phyloP scores from a whole-genome alignment of 108 stramenopile species.

The Discostella pseudostelligera region DNA sequence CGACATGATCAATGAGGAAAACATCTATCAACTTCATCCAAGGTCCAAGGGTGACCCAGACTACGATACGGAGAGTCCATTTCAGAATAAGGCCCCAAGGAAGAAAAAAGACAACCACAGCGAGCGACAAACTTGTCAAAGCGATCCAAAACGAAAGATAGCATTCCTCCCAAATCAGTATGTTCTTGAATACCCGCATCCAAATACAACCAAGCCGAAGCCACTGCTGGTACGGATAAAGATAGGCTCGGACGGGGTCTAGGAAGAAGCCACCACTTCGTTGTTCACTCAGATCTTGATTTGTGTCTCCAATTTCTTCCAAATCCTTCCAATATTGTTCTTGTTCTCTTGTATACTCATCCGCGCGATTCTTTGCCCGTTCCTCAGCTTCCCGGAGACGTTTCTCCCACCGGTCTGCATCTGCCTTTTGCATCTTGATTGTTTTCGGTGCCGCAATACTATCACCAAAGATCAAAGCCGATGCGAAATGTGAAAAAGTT shows the following conservation, averaged over 20 bases:
- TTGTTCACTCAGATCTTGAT: constrained; percentile 59
- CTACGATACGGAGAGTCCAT: constrained; percentile 65
- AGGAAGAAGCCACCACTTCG: constrained; percentile 41
- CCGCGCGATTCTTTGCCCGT: constrained; percentile 40
- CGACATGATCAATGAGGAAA: constrained; percentile 49
- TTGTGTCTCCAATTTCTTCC: constrained; percentile 54
- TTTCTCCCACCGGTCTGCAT: constrained; percentile 25
- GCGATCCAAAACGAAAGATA: constrained; percentile 73
- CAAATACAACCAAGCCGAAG: constrained; percentile 48
- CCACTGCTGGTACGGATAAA: constrained; percentile 63
- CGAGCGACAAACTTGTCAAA: constrained; percentile 46
- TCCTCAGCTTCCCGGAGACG: constrained; percentile 52
- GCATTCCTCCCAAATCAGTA: constrained; percentile 76
- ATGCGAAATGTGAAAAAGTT: constrained; percentile 43
- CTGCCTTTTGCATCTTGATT: constrained; percentile 53
- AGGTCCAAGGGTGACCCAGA: constrained; percentile 71
- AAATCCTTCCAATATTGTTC: constrained; percentile 57
- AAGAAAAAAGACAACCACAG: constrained; percentile 58
- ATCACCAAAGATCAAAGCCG: constrained; percentile 49
- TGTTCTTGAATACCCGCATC: constrained; percentile 60
- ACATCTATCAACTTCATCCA: constrained; percentile 82
- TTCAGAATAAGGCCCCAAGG: constrained; percentile 65
- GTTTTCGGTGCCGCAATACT: constrained; percentile 22
- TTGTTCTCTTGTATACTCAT: constrained; percentile 41
- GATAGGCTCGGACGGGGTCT: constrained; percentile 49